Conservation (phyloP, 106 monocot genomes). For the Acorus gramineus region DNA sequence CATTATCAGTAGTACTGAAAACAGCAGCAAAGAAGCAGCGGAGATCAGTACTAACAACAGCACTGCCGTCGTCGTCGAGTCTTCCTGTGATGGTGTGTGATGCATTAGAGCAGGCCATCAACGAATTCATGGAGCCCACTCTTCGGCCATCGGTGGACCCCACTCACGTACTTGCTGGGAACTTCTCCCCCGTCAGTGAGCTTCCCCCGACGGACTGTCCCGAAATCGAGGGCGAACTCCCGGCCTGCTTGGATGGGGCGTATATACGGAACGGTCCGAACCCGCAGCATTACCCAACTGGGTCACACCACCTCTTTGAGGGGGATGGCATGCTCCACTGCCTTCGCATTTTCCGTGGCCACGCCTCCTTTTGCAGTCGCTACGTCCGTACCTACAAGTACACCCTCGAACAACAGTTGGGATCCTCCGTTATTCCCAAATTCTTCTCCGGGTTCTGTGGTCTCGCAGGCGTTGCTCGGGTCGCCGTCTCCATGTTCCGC, state of each 20-base stretch:
- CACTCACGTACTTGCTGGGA: background rate
- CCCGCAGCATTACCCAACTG: constrained; percentile 6
- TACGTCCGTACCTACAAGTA: constrained; percentile 14
- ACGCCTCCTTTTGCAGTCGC: constrained; percentile 4
- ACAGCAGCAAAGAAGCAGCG: too few relatives aligned
- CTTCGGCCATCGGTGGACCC: constrained; percentile 10
- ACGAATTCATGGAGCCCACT: constrained; percentile 9
- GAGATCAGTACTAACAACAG: background rate
- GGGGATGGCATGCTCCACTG: constrained; percentile 10
- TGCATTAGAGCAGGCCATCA: constrained; percentile 5
- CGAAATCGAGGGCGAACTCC: background rate
- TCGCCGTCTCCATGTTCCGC: background rate
- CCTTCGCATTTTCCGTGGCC: background rate
- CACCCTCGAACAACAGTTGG: constrained; percentile 1
- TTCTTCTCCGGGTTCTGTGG: constrained; percentile 10
- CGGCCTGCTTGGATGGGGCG: constrained; percentile 6
- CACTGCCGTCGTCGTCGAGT: background rate
- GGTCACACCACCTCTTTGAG: constrained; percentile 14
- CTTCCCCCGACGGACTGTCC: constrained; percentile 11
- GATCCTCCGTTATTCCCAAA: constrained; percentile 9
- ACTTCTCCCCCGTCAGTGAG: constrained; percentile 10
- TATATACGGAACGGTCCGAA: constrained; percentile 14
- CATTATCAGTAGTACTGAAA: too few relatives aligned
- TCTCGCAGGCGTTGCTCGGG: constrained; percentile 4
- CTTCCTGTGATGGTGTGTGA: constrained; percentile 1